phyloP scores from a whole-genome alignment of 331 rosid genomes.

The Malus hybrid region DNA sequence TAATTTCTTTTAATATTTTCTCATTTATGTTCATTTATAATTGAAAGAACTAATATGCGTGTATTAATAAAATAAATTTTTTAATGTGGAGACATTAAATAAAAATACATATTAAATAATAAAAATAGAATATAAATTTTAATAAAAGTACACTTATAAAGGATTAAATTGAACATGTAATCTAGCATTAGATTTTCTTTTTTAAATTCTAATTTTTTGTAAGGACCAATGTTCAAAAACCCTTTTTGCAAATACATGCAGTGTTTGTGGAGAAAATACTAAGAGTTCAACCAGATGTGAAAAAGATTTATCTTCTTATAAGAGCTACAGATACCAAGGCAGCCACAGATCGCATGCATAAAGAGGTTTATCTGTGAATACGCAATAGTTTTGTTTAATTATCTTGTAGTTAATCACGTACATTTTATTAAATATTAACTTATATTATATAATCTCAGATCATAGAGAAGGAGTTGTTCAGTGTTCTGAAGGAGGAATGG shows the following conservation, averaged over 20 bases:
- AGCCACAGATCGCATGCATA: slow-evolving; percentile 40
- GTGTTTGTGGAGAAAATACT: slow-evolving; percentile 58
- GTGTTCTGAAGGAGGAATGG: slow-evolving; percentile 36
- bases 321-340: slow-evolving; percentile 38
- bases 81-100: too few species aligned
- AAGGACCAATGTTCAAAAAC: too few species aligned
- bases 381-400: background rate
- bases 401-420: background rate
- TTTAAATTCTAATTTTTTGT: too few species aligned
- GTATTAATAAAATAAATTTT: too few species aligned
- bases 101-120: too few species aligned
- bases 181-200: too few species aligned
- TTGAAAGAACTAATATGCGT: too few species aligned
- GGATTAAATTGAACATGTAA: too few species aligned
- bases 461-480: slow-evolving; percentile 51
- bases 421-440: background rate
- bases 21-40: too few species aligned
- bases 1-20: too few species aligned
- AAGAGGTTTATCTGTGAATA: slow-evolving; percentile 28
- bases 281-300: slow-evolving; percentile 65
- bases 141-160: too few species aligned
- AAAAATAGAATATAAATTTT: too few species aligned
- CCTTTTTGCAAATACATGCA: slow-evolving; percentile 8
- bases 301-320: slow-evolving; percentile 54
- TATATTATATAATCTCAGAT: slow-evolving; percentile 16